Base-by-base conservation (phyloP, 257 asterid species). In the Striga asiatica region DNA sequence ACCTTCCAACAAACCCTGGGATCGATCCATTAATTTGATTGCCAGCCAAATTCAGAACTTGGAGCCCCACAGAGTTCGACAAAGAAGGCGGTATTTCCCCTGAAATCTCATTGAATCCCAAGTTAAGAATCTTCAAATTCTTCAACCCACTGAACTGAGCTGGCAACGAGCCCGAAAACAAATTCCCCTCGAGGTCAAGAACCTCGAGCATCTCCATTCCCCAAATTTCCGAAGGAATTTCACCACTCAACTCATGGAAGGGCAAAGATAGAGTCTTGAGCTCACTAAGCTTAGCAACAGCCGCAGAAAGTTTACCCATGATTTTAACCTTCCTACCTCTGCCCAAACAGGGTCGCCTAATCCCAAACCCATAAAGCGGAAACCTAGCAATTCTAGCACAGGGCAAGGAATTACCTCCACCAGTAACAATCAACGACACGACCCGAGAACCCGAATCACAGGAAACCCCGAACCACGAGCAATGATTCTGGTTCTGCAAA, bases 101-200 rank as follows among this genome's bases (percentile, higher is more conserved):
- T 0, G 1, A 54, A 51, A 92, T 69, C 74, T 58, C 51, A 66
- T 88, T 92, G 48, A 92, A 84, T 32, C 91, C 97, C 70, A 88
- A 67, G 56, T 92, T 88, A 18, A 92, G 84, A 72, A 79, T 89
- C 65, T 69, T 76, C 73, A 92, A 69, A 47, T 53, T 81, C 75
- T 58, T 77, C 80, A 81, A 66, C 60, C 98, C 97, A 37, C 58
- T 58, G 58, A 88, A 79, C 60, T 37, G 66, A 42, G 38, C n/a
- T 8, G 93, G 98, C 66, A 92, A 66, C 1, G 68, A 56, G 43
- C 93, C 94, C 0, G 80, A 65, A 49, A 92, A 14, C 28, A 56
- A 66, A 70, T 92, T 92, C 71, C 97, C 98, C 38, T 92, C 97
- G 6, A 92, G 94, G 73, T 92, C 95, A 67, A 88, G 82, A 66